These are phyloP conservation scores for Saitozyma sp. DNA, from an alignment of 768 basidiomycete genomes.

Conservation along the genomic window DNA sequence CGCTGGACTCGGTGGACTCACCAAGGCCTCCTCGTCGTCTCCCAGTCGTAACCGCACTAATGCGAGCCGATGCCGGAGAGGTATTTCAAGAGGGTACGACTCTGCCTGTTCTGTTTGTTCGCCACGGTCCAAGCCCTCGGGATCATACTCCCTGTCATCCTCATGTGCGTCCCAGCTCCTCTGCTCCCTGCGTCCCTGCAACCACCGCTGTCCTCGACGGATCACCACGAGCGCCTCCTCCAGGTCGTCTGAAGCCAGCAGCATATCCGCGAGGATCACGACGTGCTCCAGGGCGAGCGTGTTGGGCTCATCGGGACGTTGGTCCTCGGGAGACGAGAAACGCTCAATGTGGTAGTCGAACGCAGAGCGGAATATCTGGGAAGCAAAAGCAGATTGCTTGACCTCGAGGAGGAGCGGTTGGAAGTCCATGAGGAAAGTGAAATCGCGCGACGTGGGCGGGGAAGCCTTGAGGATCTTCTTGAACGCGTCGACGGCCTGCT, in stretches of 20 bases:
- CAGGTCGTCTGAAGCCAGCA: constrained; percentile 69
- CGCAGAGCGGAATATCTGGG: constrained; percentile 68
- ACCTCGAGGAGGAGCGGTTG: constrained; percentile 74
- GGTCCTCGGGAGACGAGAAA: constrained; percentile 55
- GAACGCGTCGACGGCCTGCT: constrained; percentile 63
- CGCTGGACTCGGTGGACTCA: constrained; percentile 47
- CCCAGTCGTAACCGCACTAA: constrained; percentile 78
- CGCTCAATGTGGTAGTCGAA: constrained; percentile 66
- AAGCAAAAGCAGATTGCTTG: constrained; percentile 66
- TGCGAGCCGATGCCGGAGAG: constrained; percentile 78
- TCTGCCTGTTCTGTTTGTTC: constrained; percentile 61
- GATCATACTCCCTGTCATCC: constrained; percentile 83
- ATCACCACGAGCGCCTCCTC: constrained; percentile 69
- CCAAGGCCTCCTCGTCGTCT: constrained; percentile 77
- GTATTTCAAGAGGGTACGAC: constrained; percentile 67
- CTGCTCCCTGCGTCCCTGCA: constrained; percentile 72
- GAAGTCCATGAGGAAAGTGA: constrained; percentile 74
- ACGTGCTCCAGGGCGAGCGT: constrained; percentile 53
- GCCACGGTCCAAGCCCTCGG: constrained; percentile 48
- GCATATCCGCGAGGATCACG: constrained; percentile 80
- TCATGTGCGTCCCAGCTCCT: constrained; percentile 79
- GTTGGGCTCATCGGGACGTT: constrained; percentile 8
- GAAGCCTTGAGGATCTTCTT: constrained; percentile 70
- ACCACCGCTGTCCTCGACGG: constrained; percentile 77
- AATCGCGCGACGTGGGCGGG: constrained; percentile 63